Conservation (phyloP, 2,329 filamentous ascomycete genomes). For the Scedosporium apiospermum region DNA sequence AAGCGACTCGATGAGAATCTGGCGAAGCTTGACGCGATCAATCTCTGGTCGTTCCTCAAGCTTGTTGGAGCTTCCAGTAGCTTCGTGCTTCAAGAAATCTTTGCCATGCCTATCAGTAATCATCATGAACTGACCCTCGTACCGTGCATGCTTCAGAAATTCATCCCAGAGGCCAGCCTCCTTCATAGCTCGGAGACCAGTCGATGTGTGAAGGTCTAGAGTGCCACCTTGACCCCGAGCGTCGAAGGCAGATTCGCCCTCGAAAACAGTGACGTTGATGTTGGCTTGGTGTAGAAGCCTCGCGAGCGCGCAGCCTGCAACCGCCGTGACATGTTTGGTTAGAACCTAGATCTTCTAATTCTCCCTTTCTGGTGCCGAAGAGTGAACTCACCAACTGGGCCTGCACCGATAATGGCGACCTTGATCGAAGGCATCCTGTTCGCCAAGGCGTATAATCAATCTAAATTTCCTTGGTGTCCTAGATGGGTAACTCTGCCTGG, state of each 20-base stretch:
- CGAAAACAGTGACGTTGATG: constrained; percentile 39
- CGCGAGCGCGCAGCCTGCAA: constrained; percentile 34
- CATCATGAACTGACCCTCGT: constrained; percentile 40
- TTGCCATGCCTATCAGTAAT: constrained; percentile 25
- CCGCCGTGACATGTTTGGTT: not conserved
- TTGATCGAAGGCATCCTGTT: not conserved
- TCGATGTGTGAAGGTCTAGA: constrained; percentile 42
- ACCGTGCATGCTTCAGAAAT: constrained; percentile 39
- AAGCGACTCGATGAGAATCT: constrained; percentile 34
- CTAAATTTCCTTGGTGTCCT: not conserved
- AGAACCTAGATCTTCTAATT: not conserved
- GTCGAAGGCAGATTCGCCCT: constrained; percentile 33
- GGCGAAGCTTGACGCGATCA: constrained; percentile 34
- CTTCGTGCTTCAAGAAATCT: not conserved
- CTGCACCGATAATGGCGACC: not conserved
- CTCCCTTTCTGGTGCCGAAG: not conserved
- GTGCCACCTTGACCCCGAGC: constrained; percentile 40
- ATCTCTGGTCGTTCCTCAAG: constrained; percentile 39
- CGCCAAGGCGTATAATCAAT: not conserved
- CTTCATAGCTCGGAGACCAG: constrained; percentile 40
- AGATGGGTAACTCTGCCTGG: no score
- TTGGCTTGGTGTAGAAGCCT: constrained; percentile 38
- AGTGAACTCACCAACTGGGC: not conserved
- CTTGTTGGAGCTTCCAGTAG: constrained; percentile 16
- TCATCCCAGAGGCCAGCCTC: constrained; percentile 38